Evolutionary conservation across 345 rosid genomes (phyloP), one percentile per base, ranked within the genome.

Genomic region (Bruguiera gymnorhiza): DNA sequence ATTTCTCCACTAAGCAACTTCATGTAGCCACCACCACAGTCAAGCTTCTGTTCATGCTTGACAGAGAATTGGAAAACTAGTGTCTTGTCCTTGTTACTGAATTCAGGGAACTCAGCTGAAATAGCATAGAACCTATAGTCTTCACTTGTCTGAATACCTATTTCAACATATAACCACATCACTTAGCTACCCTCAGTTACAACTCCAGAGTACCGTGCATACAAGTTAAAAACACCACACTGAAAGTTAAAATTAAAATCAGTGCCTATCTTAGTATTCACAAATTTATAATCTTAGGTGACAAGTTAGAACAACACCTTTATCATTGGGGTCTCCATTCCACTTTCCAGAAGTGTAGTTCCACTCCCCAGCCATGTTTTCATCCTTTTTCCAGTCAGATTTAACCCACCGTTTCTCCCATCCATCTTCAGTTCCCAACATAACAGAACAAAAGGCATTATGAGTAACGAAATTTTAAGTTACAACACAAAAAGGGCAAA

Each of bases 21-120:
- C 93, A 96, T 86, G 89, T 96, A 96, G 70, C 99, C 99, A 74
- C 99, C 99, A 77, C 99, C 99, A 79, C 99, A 96, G 79, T 96
- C 99, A 72, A 96, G 99, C 82, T 96, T 96, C 79, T 96, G 99
- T 73, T 96, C 99, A 62, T 96, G 99, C 90, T 95, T 96, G 74
- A 96, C 99, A 3, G 91, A 87, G 77, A 96, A 92, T 63, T 92
- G 99, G 86, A 96, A 96, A 74, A 92, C 99, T 4, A 96, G 80
- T 16, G 96, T 89, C 73, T 86, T 85, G 57, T 88, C 96, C 83
- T 96, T 96, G 89, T 88, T 96, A 74, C 92, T 96, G 81, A 92
- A 86, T 71, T 83, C 87, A 64, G 99, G 95, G 83, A 82, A 96
- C 82, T 88, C 91, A 63, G 96, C 98, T 23, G 99, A 96, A 69